Conservation (phyloP, 345 rosid genomes). For the Litchi chinensis region DNA sequence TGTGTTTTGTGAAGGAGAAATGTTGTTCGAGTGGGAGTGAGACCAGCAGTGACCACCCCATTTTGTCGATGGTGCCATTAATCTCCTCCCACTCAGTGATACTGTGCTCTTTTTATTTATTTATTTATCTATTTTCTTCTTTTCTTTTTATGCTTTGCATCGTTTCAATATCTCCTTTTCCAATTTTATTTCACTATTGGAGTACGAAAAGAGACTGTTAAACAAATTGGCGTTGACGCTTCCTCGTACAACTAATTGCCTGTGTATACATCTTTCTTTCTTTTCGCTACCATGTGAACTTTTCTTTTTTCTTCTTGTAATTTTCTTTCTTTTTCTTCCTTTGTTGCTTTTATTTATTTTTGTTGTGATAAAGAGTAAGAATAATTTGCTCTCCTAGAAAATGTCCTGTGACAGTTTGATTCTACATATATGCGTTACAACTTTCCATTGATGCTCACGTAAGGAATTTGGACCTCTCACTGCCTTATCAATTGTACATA, state of each 20-base stretch:
- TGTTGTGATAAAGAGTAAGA: background rate
- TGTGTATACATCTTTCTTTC: background rate
- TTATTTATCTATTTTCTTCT: background rate
- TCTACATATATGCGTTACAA: too few relatives aligned
- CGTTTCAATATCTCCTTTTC: conserved; percentile 18
- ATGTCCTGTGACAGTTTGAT: too few relatives aligned
- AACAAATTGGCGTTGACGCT: conserved; percentile 33
- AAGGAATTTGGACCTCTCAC: too few relatives aligned
- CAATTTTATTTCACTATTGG: background rate
- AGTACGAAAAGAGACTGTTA: conserved; percentile 12
- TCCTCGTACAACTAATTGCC: conserved; percentile 30
- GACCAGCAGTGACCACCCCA: conserved; percentile 3
- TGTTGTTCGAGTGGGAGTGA: background rate
- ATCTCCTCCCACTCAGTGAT: background rate
- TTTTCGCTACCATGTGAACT: background rate
- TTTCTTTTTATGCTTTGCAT: conserved; percentile 10
- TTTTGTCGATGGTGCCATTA: conserved; percentile 2
- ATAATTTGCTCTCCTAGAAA: background rate
- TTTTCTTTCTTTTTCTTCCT: background rate
- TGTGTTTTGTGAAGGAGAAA: background rate
- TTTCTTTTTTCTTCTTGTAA: too few relatives aligned
- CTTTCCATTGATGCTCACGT: too few relatives aligned
- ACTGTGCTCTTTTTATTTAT: background rate
- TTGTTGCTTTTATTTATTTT: background rate
- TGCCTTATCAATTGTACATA: too few relatives aligned